Percentiles rank a stretch among this genome's conserved stretches.
phyloP scores from a whole-genome alignment of 495 filamentous ascomycete species.

The Aspergillus cavernicola region DNA sequence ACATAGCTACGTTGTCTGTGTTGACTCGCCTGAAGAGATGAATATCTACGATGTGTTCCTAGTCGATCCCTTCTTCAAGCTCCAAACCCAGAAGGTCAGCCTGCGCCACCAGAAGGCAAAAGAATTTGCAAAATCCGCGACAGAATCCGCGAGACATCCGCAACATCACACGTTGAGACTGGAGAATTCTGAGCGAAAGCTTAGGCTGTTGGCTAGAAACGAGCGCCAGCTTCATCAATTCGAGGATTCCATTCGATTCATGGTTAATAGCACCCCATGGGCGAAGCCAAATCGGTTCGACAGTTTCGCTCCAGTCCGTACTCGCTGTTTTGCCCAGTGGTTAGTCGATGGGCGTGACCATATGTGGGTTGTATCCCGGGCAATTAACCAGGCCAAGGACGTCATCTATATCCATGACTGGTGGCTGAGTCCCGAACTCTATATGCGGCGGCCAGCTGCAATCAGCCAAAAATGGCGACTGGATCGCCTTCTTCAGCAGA shows the following conservation, averaged over 20 bases:
- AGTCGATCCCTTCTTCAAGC: constrained; percentile 77
- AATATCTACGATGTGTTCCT: constrained; percentile 98
- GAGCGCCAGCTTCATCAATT: constrained; percentile 88
- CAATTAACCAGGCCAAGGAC: constrained; percentile 96
- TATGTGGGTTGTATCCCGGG: constrained; percentile 98
- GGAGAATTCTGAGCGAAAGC: constrained; percentile 79
- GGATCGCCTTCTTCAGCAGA: constrained; percentile 88
- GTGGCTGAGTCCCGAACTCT: constrained; percentile 97
- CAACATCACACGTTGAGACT: constrained; percentile 83
- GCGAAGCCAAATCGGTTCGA: constrained; percentile 77
- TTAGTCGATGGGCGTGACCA: constrained; percentile 95
- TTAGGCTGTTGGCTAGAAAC: constrained; percentile 89
- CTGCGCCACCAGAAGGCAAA: constrained; percentile 63
- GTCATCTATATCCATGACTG: constrained; percentile 99
- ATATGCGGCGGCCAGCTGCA: constrained; percentile 89
- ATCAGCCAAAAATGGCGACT: constrained; percentile 99
- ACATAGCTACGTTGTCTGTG: constrained; percentile 95
- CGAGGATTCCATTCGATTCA: constrained; percentile 83
- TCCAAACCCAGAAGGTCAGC: constrained; percentile 63
- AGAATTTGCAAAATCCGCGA: constrained; percentile 57
- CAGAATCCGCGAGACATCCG: constrained; percentile 60
- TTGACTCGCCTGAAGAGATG: constrained; percentile 97
- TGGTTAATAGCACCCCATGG: constrained; percentile 80
- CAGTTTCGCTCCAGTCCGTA: constrained; percentile 89
- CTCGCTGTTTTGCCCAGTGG: constrained; percentile 89